Evolutionary conservation across 352 stramenopile species (phyloP).

Genomic region (Globisporangium parvum): DNA sequence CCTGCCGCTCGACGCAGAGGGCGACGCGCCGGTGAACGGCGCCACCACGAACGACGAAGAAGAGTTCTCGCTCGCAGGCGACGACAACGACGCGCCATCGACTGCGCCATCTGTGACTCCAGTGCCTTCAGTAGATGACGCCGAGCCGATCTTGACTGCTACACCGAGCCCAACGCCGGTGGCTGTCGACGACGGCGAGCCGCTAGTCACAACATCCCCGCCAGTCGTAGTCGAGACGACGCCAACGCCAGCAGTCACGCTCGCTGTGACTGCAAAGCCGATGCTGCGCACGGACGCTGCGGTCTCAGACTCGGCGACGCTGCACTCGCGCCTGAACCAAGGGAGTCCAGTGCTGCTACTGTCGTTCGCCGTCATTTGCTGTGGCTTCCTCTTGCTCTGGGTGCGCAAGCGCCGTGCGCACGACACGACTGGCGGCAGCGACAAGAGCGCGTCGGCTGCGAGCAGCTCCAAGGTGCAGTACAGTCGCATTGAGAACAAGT

Average conservation of each 20-base stretch:
- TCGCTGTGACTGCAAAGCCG: slow-evolving; percentile 20
- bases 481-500: slow-evolving; percentile 53
- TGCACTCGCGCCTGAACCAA: slow-evolving; percentile 26
- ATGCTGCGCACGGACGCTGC: slow-evolving; percentile 24
- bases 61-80: slow-evolving; percentile 7
- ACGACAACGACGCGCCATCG: neutral
- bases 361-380: slow-evolving; percentile 39
- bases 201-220: neutral
- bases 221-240: neutral
- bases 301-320: slow-evolving; percentile 14
- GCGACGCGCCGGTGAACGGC: neutral
- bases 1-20: neutral
- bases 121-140: neutral
- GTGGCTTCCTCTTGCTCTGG: slow-evolving; percentile 51
- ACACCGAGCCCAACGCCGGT: neutral
- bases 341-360: slow-evolving; percentile 40
- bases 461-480: slow-evolving; percentile 43
- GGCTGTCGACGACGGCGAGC: too few species aligned
- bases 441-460: slow-evolving; percentile 7
- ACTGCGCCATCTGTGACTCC: neutral
- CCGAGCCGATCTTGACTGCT: neutral
- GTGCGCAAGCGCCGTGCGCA: slow-evolving; percentile 35
- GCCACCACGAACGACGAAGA: slow-evolving; percentile 2
- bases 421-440: neutral
- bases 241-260: neutral